Conservation (phyloP, 2,329 filamentous ascomycete species). For the Ceratocystiopsis minuta region DNA sequence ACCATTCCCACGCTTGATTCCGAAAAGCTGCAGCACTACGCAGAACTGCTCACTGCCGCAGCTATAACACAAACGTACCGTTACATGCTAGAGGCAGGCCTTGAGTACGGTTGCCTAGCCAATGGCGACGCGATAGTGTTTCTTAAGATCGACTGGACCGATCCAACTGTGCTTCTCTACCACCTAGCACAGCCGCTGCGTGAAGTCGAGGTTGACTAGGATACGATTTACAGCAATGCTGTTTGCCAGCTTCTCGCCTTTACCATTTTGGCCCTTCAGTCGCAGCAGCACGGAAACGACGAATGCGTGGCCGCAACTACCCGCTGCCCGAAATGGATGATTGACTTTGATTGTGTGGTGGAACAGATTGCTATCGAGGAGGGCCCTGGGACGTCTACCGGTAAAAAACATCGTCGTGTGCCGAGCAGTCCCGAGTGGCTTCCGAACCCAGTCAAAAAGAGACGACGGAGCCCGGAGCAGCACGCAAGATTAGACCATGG, state of each 20-base stretch:
- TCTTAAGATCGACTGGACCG: constrained; percentile 14
- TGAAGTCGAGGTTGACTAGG: constrained; percentile 12
- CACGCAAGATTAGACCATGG: not conserved
- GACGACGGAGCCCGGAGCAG: not conserved
- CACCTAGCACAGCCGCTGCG: constrained; percentile 14
- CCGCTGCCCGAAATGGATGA: not conserved
- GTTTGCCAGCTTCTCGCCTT: constrained; percentile 16
- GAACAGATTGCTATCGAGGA: not conserved
- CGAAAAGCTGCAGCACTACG: constrained; percentile 2
- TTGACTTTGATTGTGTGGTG: not conserved
- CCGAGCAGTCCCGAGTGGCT: constrained; percentile 4
- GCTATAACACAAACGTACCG: constrained; percentile 29
- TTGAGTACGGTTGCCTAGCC: constrained; percentile 24
- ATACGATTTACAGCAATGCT: constrained; percentile 10
- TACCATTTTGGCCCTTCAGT: constrained; percentile 12
- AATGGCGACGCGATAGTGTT: constrained; percentile 27
- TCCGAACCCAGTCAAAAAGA: constrained; percentile 1
- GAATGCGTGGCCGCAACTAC: constrained; percentile 5
- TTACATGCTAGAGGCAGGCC: constrained; percentile 28
- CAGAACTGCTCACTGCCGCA: constrained; percentile 14
- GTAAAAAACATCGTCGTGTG: constrained; percentile 2
- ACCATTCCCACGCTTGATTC: constrained; percentile 11
- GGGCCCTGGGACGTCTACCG: not conserved
- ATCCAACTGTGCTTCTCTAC: constrained; percentile 15
- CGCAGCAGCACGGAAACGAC: constrained; percentile 8